Evolutionary conservation across 2,329 filamentous ascomycete genomes (phyloP).

Genomic region (Colletotrichum simmondsii): DNA sequence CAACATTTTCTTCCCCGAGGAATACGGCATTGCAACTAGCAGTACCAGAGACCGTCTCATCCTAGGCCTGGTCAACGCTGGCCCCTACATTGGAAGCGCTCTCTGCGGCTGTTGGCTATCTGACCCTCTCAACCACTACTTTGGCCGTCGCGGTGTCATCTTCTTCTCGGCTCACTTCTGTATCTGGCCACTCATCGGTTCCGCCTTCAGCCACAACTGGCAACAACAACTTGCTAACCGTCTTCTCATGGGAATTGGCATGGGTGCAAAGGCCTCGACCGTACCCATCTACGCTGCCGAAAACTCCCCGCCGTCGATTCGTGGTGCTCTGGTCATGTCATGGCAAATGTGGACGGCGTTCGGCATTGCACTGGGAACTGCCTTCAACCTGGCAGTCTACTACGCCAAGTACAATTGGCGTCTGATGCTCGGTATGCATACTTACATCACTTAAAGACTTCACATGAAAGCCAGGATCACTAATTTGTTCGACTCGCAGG

Average conservation of each 20-base stretch:
- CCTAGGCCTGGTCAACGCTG: constrained; percentile 74
- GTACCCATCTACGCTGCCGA: constrained; percentile 82
- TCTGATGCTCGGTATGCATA: constrained; percentile 43
- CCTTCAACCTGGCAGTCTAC: constrained; percentile 62
- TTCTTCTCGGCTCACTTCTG: constrained; percentile 73
- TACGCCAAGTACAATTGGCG: constrained; percentile 47
- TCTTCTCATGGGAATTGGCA: constrained; percentile 76
- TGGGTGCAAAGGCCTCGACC: constrained; percentile 72
- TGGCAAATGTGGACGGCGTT: constrained; percentile 77
- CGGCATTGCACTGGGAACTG: constrained; percentile 61
- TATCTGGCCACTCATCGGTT: constrained; percentile 70
- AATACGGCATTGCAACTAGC: constrained; percentile 49
- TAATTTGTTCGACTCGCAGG: background rate
- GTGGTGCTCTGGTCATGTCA: constrained; percentile 83
- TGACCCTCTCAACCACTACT: constrained; percentile 71
- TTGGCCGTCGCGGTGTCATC: constrained; percentile 75
- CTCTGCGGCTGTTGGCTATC: constrained; percentile 72
- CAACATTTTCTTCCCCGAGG: constrained; percentile 68
- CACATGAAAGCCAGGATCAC: background rate
- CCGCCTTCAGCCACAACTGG: constrained; percentile 74
- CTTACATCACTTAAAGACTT: background rate
- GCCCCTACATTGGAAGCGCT: constrained; percentile 59
- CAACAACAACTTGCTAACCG: constrained; percentile 73
- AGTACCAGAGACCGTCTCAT: constrained; percentile 54
- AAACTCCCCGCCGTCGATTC: constrained; percentile 73